Conservation (phyloP, 2,329 filamentous ascomycete species). For the Cercospora canescens region DNA sequence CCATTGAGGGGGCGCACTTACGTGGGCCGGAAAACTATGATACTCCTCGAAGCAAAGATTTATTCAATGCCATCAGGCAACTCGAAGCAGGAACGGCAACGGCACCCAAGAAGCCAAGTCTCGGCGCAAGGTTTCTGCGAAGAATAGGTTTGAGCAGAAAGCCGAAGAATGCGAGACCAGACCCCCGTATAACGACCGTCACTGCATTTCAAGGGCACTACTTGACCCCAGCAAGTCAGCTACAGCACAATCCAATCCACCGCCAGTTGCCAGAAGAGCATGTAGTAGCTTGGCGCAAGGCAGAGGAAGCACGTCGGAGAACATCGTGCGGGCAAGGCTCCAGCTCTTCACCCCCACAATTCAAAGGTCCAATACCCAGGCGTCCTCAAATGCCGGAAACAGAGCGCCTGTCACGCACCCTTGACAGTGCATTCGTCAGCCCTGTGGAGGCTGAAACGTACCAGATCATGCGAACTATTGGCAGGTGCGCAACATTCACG, state of each 20-base stretch:
- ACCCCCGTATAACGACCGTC: not conserved
- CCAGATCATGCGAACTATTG: constrained; percentile 2
- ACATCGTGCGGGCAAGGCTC: not conserved
- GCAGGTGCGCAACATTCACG: constrained; percentile 11
- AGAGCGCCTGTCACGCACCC: not conserved
- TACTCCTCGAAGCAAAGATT: constrained; percentile 3
- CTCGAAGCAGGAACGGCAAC: not conserved
- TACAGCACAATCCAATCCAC: not conserved
- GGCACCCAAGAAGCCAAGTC: not conserved
- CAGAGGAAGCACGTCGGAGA: not conserved
- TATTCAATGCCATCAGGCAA: not conserved
- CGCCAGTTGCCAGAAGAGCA: constrained; percentile 7
- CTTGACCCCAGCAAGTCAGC: not conserved
- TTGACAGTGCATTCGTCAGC: constrained; percentile 1
- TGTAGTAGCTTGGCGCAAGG: not conserved
- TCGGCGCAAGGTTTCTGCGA: not conserved
- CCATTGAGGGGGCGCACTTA: not conserved
- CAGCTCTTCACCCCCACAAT: not conserved
- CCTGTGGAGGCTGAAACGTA: constrained; percentile 7
- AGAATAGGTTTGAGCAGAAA: not conserved
- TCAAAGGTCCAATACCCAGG: constrained; percentile 2
- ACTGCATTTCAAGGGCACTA: not conserved
- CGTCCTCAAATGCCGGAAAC: constrained; percentile 1
- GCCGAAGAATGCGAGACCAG: not conserved
- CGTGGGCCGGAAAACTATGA: constrained; percentile 10